A percentile compares a stretch with the other conserved stretches of the same genome.
Conservation (phyloP, 352 stramenopile species). For the Phytophthora ohioensis region DNA sequence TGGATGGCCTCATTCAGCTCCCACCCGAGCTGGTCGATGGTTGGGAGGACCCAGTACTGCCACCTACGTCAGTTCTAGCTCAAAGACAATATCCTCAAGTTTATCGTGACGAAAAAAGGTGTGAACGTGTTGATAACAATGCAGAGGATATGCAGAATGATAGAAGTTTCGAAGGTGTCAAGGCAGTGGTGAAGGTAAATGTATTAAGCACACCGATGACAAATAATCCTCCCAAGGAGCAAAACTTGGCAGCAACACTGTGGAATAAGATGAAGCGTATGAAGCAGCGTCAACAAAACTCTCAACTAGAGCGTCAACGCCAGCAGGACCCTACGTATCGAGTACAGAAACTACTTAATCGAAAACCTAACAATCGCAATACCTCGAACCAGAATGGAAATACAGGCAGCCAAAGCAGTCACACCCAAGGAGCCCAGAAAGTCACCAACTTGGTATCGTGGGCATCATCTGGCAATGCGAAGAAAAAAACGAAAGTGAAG, state of each 20-base stretch:
- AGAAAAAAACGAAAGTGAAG: constrained; percentile 76
- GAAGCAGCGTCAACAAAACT: constrained; percentile 54
- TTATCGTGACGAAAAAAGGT: constrained; percentile 18
- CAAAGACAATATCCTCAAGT: background rate
- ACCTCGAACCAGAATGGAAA: constrained; percentile 11
- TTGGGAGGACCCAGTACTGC: constrained; percentile 64
- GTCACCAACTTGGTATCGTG: constrained; percentile 46
- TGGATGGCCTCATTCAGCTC: constrained; percentile 64
- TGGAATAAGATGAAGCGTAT: constrained; percentile 77
- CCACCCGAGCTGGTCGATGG: constrained; percentile 68
- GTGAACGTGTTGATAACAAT: constrained; percentile 12
- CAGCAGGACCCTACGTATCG: constrained; percentile 66
- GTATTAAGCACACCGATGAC: background rate
- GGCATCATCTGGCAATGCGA: constrained; percentile 48
- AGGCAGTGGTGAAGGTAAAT: background rate
- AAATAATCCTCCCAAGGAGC: constrained; percentile 22
- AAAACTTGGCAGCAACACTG: constrained; percentile 52
- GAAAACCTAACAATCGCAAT: constrained; percentile 23
- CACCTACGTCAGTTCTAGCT: constrained; percentile 2
- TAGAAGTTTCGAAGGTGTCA: constrained; percentile 1
- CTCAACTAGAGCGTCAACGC: constrained; percentile 41
- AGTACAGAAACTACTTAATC: constrained; percentile 59
- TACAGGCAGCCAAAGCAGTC: constrained; percentile 13
- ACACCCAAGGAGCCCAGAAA: constrained; percentile 17
- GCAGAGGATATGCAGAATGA: constrained; percentile 1